Evolutionary conservation across 176 grass and related monocot genomes (phyloP).

Genomic region (Elaeis guineensis): DNA sequence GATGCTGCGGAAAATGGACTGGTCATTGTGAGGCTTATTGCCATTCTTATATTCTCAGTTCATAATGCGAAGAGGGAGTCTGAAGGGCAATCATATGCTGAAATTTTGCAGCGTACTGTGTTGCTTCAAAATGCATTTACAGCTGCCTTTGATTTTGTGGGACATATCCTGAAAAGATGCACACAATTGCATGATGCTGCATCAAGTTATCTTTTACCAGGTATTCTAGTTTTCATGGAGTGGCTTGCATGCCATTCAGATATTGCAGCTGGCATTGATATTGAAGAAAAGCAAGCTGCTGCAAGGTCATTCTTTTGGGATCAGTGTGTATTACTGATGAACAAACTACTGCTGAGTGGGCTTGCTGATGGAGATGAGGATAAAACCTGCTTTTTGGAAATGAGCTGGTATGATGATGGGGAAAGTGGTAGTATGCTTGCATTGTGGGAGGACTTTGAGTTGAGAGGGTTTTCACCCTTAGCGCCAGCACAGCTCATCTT

Average conservation of each 20-base stretch:
- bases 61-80: slow-evolving; percentile 70
- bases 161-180: slow-evolving; percentile 67
- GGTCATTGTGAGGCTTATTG: slow-evolving; percentile 41
- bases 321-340: slow-evolving; percentile 71
- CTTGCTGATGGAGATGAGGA: slow-evolving; percentile 58
- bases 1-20: slow-evolving; percentile 65
- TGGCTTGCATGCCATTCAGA: slow-evolving; percentile 81
- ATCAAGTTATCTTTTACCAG: slow-evolving; percentile 67
- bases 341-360: slow-evolving; percentile 55
- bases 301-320: slow-evolving; percentile 87
- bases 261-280: slow-evolving; percentile 34
- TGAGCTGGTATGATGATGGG: slow-evolving; percentile 56
- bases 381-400: slow-evolving; percentile 71
- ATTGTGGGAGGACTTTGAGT: slow-evolving; percentile 82
- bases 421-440: slow-evolving; percentile 73
- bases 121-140: slow-evolving; percentile 74
- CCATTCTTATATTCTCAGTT: slow-evolving; percentile 86
- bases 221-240: slow-evolving; percentile 72
- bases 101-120: slow-evolving; percentile 65
- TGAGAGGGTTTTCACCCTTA: slow-evolving; percentile 79
- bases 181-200: slow-evolving; percentile 43
- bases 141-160: slow-evolving; percentile 67
- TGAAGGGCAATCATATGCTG: slow-evolving; percentile 68
- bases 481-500: slow-evolving; percentile 76
- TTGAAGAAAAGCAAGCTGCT: slow-evolving; percentile 62